Percentiles rank a stretch among this genome's conserved stretches.
Evolutionary conservation across 2,329 filamentous ascomycete species (phyloP).

Genomic region (Talaromyces sp.): DNA sequence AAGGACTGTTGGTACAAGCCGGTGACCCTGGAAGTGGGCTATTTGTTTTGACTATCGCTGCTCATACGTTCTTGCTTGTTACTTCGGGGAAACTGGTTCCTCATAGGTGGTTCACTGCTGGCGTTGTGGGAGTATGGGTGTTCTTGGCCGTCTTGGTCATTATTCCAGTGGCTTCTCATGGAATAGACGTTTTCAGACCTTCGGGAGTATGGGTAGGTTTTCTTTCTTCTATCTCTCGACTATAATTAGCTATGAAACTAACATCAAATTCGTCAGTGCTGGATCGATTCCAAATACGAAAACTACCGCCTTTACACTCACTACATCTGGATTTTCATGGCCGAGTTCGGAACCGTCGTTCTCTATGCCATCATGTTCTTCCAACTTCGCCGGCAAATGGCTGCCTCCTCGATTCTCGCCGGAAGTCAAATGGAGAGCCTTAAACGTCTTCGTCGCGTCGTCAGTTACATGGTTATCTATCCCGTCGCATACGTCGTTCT

Average conservation of each 20-base stretch:
- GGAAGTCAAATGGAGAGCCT: conserved; percentile 36
- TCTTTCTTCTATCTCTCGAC: conserved; percentile 4
- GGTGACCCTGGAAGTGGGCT: conserved; percentile 55
- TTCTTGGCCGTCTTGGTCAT: conserved; percentile 49
- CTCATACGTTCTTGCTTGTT: conserved; percentile 55
- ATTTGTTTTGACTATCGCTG: conserved; percentile 54
- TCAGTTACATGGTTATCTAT: conserved; percentile 50
- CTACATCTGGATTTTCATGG: conserved; percentile 56
- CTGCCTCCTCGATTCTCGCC: conserved; percentile 35
- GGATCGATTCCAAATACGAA: conserved; percentile 48
- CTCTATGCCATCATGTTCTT: conserved; percentile 52
- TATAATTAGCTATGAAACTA: neutral
- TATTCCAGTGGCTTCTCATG: conserved; percentile 46
- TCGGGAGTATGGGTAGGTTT: conserved; percentile 53
- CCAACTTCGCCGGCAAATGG: conserved; percentile 48
- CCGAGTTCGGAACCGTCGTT: conserved; percentile 52
- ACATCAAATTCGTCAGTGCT: conserved; percentile 43
- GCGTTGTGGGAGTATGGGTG: conserved; percentile 48
- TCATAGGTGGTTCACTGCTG: conserved; percentile 45
- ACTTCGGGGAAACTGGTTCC: conserved; percentile 49
- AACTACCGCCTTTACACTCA: conserved; percentile 51
- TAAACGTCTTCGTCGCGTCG: conserved; percentile 43
- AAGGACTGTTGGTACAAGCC: conserved; percentile 54
- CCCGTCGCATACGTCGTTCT: conserved; percentile 57
- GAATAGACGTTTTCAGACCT: conserved; percentile 46